Evolutionary conservation across 2,329 filamentous ascomycete genomes (phyloP).

Genomic region (Aspergillus tanneri): DNA sequence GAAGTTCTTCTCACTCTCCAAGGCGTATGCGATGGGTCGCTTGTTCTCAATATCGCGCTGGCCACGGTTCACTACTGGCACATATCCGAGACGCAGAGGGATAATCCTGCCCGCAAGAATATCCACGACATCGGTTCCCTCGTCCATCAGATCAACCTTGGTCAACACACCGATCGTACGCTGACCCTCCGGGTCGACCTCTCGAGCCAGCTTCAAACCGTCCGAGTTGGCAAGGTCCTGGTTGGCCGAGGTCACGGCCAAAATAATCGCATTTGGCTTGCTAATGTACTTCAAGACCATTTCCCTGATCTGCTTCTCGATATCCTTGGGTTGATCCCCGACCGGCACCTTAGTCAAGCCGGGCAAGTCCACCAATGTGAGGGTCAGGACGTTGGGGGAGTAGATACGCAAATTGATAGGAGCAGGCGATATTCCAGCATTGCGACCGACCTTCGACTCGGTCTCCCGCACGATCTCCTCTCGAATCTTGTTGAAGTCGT

Average conservation of each 20-base stretch:
- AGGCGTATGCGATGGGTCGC: constrained; percentile 83
- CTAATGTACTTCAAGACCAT: constrained; percentile 99
- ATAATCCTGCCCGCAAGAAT: constrained; percentile 98
- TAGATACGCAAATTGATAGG: constrained; percentile 98
- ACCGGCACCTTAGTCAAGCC: constrained; percentile 96
- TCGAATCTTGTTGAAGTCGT: constrained; percentile 96
- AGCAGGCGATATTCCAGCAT: constrained; percentile 91
- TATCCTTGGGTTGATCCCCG: constrained; percentile 93
- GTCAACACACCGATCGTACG: constrained; percentile 97
- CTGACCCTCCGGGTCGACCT: constrained; percentile 96
- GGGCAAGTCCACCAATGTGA: constrained; percentile 94
- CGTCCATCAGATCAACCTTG: constrained; percentile 99
- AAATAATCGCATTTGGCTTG: constrained; percentile 96
- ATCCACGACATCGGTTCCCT: constrained; percentile 96
- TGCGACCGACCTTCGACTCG: constrained; percentile 91
- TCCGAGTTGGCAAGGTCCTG: constrained; percentile 98
- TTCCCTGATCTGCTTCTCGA: constrained; percentile 92
- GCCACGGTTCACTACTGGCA: constrained; percentile 95
- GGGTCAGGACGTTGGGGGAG: constrained; percentile 94
- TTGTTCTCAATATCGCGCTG: constrained; percentile 99
- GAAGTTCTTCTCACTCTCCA: constrained; percentile 94
- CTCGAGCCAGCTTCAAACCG: constrained; percentile 89
- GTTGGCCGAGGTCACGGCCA: constrained; percentile 94
- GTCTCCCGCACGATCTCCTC: constrained; percentile 98
- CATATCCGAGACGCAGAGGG: constrained; percentile 88